Percentiles rank a stretch among this genome's conserved stretches.
Conservation (phyloP, 2,329 filamentous ascomycete species). For the Helicocarpus griseus region DNA sequence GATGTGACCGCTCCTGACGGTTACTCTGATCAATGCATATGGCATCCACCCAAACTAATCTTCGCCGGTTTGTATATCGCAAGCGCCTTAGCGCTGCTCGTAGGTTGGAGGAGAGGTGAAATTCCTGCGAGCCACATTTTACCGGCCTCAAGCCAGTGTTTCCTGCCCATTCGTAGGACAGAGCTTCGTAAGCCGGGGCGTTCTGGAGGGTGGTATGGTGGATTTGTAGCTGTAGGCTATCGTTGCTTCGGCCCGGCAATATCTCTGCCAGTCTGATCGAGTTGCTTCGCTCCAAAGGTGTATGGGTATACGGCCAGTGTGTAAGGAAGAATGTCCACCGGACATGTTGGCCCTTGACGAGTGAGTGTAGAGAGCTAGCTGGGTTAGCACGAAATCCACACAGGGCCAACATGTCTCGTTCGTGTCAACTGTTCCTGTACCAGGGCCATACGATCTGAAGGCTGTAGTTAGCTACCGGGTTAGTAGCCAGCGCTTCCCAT, state of each 20-base stretch:
- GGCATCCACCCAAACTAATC: constrained; percentile 12
- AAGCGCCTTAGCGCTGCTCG: constrained; percentile 1
- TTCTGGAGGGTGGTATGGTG: constrained; percentile 1
- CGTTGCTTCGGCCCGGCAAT: not conserved
- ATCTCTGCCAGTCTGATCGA: constrained; percentile 4
- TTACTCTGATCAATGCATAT: constrained; percentile 13
- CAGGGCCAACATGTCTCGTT: not conserved
- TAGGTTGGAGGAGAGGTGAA: constrained; percentile 4
- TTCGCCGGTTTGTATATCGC: not conserved
- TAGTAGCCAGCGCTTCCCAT: not conserved
- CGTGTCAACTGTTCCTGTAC: not conserved
- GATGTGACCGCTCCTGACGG: constrained; percentile 9
- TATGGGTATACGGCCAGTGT: not conserved
- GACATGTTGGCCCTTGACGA: not conserved
- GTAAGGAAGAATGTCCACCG: not conserved
- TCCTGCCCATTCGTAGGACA: constrained; percentile 7
- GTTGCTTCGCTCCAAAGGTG: not conserved
- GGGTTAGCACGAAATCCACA: not conserved
- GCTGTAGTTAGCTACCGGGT: not conserved
- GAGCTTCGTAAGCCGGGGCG: constrained; percentile 2
- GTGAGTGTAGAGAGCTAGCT: not conserved
- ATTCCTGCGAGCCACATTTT: not conserved
- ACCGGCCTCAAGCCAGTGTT: not conserved
- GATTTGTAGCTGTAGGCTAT: not conserved
- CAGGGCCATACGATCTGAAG: not conserved